Evolutionary conservation across 768 basidiomycete genomes (phyloP).

Genomic region (Postia placenta): DNA sequence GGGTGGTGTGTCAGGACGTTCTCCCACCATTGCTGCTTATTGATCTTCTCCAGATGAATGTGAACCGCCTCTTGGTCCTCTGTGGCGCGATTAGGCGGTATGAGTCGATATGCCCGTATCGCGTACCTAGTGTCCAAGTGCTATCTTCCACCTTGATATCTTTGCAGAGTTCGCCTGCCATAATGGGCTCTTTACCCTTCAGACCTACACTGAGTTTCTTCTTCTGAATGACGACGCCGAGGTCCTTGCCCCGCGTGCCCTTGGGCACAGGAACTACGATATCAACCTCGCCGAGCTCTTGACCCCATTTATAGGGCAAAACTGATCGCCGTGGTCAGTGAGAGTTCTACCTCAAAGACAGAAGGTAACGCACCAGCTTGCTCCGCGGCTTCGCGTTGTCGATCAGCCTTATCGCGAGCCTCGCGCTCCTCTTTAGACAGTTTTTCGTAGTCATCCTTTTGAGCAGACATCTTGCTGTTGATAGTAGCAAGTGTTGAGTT

Average conservation of each 20-base stretch:
- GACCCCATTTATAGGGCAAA: conserved; percentile 88
- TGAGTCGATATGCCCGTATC: conserved; percentile 5
- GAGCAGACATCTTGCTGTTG: conserved; percentile 23
- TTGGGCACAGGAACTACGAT: conserved; percentile 78
- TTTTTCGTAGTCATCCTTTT: conserved; percentile 62
- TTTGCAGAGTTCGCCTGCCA: conserved; percentile 87
- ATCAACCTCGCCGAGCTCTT: conserved; percentile 84
- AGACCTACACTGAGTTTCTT: conserved; percentile 77
- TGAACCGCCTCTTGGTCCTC: conserved; percentile 73
- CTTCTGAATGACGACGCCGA: conserved; percentile 71
- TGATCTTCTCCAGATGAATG: conserved; percentile 82
- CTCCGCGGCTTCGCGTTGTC: conserved; percentile 66
- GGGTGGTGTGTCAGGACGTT: conserved; percentile 93
- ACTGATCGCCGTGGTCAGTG: conserved; percentile 36
- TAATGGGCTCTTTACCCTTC: conserved; percentile 79
- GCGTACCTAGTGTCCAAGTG: conserved; percentile 89
- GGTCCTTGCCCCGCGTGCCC: conserved; percentile 78
- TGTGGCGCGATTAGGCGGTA: conserved; percentile 22
- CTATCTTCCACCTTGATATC: conserved; percentile 96
- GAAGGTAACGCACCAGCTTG: conserved; percentile 61
- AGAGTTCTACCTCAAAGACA: conserved; percentile 16
- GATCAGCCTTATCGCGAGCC: conserved; percentile 59
- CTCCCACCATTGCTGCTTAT: conserved; percentile 95
- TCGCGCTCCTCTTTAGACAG: conserved; percentile 74
- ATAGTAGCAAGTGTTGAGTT: background rate